Evolutionary conservation across 2,329 filamentous ascomycete species (phyloP).

Genomic region (Karstenula rhodostoma): DNA sequence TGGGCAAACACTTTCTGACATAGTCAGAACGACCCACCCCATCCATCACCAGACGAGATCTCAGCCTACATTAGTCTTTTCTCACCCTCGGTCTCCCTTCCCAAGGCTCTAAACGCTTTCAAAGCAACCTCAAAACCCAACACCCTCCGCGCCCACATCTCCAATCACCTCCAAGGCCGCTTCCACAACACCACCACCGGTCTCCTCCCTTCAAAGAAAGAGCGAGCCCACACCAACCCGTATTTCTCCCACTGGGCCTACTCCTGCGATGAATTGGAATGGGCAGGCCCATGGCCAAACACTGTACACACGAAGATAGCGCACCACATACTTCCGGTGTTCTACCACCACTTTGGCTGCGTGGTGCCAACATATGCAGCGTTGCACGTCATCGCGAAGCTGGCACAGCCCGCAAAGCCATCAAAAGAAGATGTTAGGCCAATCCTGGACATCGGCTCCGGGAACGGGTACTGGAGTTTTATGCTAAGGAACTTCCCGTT

Average conservation of each 20-base stretch:
- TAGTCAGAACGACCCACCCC: conserved; percentile 26
- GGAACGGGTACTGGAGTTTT: conserved; percentile 79
- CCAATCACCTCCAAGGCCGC: conserved; percentile 64
- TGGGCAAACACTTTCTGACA: neutral
- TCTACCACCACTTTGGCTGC: conserved; percentile 84
- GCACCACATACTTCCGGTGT: conserved; percentile 74
- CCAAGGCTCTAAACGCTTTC: conserved; percentile 69
- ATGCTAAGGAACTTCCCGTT: conserved; percentile 75
- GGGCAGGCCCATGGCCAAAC: conserved; percentile 66
- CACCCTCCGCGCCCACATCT: conserved; percentile 66
- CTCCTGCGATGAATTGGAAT: conserved; percentile 70
- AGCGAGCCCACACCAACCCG: conserved; percentile 65
- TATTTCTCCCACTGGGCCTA: conserved; percentile 74
- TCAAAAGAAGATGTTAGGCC: conserved; percentile 51
- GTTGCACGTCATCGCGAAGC: conserved; percentile 65
- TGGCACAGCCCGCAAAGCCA: conserved; percentile 52
- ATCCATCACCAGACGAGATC: conserved; percentile 60
- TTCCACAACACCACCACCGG: conserved; percentile 52
- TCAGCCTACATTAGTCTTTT: conserved; percentile 74
- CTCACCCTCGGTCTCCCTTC: conserved; percentile 65
- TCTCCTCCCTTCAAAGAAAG: conserved; percentile 49
- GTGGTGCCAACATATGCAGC: conserved; percentile 73
- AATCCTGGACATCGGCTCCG: conserved; percentile 73
- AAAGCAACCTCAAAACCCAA: conserved; percentile 70
- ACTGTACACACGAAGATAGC: conserved; percentile 63